These are phyloP conservation scores for Stachybotrys chlorohalonatus DNA, from an alignment of 2,329 filamentous ascomycete species.

Conservation along the genomic window DNA sequence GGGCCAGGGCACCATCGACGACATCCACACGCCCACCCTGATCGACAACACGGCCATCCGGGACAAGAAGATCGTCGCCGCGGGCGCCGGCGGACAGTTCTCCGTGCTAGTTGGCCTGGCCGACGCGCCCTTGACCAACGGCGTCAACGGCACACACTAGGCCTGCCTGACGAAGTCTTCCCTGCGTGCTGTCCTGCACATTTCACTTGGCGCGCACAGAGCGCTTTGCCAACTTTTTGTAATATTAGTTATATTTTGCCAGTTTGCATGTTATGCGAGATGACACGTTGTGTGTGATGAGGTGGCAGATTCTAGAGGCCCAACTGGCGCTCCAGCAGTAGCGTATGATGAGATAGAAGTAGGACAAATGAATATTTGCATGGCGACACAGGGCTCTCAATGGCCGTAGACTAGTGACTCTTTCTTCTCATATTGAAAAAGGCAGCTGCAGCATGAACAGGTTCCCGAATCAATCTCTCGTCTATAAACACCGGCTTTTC, in stretches of 20 bases:
- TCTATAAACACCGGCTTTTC: too few relatives aligned
- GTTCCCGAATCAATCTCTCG: too few relatives aligned
- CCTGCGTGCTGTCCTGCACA: not conserved
- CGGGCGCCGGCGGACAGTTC: constrained; percentile 85
- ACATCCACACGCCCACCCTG: constrained; percentile 65
- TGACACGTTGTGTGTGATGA: not conserved
- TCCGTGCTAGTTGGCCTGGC: constrained; percentile 49
- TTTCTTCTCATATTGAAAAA: too few relatives aligned
- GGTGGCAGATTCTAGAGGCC: too few relatives aligned
- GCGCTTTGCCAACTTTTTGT: not conserved
- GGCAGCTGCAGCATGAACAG: too few relatives aligned
- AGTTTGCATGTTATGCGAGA: not conserved
- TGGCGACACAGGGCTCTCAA: too few relatives aligned
- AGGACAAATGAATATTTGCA: too few relatives aligned
- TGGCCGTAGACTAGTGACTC: too few relatives aligned
- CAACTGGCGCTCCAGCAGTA: too few relatives aligned
- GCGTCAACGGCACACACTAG: constrained; percentile 9
- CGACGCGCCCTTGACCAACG: constrained; percentile 19
- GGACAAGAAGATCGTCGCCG: constrained; percentile 64
- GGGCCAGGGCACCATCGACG: constrained; percentile 68
- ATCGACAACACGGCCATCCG: constrained; percentile 80
- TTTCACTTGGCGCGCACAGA: not conserved
- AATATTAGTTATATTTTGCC: not conserved
- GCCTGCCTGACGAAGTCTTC: not conserved
- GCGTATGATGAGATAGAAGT: too few relatives aligned